Conservation (phyloP, 768 basidiomycete species). For the Amanita molliuscula region DNA sequence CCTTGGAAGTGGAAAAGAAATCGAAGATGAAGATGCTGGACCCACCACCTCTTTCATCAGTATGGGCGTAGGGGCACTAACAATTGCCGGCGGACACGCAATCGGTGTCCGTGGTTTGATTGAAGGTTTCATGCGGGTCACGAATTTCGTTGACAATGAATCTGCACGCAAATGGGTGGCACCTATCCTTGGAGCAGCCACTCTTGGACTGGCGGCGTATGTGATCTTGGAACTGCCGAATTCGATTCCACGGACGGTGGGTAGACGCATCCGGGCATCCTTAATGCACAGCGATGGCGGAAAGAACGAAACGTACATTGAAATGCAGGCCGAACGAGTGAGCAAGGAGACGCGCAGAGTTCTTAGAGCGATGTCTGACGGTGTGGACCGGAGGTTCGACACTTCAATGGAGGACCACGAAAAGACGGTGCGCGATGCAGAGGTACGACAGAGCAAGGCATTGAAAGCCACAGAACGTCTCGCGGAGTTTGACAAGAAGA, state of each 20-base stretch:
- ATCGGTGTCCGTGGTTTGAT: constrained; percentile 68
- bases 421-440: constrained; percentile 66
- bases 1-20: constrained; percentile 42
- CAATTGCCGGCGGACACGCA: constrained; percentile 80
- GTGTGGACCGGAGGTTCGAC: constrained; percentile 73
- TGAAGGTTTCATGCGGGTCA: constrained; percentile 66
- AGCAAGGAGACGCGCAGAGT: constrained; percentile 89
- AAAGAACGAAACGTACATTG: constrained; percentile 51
- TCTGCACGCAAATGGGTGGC: constrained; percentile 77
- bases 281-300: constrained; percentile 39
- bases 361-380: constrained; percentile 83
- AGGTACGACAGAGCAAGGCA: constrained; percentile 66
- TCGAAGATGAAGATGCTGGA: constrained; percentile 28
- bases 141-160: constrained; percentile 76
- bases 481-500: constrained; percentile 35
- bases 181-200: constrained; percentile 70
- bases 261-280: constrained; percentile 65
- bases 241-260: constrained; percentile 84
- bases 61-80: constrained; percentile 76
- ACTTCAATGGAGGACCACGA: constrained; percentile 70
- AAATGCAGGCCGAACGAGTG: constrained; percentile 60
- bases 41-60: constrained; percentile 63
- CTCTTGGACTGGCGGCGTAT: constrained; percentile 68
- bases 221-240: constrained; percentile 79
- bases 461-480: constrained; percentile 67